Evolutionary conservation across 2,329 filamentous ascomycete species (phyloP).

Genomic region (Fusarium anguioides): DNA sequence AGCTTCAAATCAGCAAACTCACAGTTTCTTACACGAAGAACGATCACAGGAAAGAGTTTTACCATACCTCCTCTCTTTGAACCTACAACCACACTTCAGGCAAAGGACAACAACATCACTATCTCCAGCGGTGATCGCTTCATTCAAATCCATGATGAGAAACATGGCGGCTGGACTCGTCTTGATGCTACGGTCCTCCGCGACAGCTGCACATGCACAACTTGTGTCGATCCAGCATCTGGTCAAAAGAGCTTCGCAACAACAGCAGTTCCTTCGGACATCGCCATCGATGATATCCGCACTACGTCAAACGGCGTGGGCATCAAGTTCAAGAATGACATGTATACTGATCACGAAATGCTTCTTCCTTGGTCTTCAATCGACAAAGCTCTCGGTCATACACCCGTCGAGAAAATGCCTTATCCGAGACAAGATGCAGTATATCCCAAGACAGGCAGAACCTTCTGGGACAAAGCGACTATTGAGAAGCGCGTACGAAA

Average conservation of each 20-base stretch:
- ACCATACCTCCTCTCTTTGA: conserved; percentile 26
- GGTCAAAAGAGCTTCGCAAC: conserved; percentile 67
- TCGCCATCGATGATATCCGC: conserved; percentile 48
- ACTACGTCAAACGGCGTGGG: conserved; percentile 57
- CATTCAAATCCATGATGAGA: conserved; percentile 42
- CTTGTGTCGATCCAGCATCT: conserved; percentile 67
- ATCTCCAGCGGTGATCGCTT: conserved; percentile 45
- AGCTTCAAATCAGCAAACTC: neutral
- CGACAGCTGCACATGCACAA: conserved; percentile 64
- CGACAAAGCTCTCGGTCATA: conserved; percentile 49
- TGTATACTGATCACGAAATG: conserved; percentile 50
- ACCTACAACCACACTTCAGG: conserved; percentile 9
- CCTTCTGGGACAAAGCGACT: conserved; percentile 55
- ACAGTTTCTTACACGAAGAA: neutral
- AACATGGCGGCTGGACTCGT: conserved; percentile 36
- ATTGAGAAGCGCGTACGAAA: conserved; percentile 61
- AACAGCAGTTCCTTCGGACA: conserved; percentile 52
- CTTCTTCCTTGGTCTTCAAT: conserved; percentile 51
- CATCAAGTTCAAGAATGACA: conserved; percentile 69
- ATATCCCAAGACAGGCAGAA: conserved; percentile 49
- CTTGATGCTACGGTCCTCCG: conserved; percentile 55
- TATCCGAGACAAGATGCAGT: conserved; percentile 44
- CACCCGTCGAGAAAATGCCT: conserved; percentile 32
- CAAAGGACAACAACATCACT: conserved; percentile 23
- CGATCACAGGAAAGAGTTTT: conserved; percentile 21